Evolutionary conservation across 1,284 basidiomycete species (phyloP), one percentile per base, ranked within the genome.

Genomic region (Puccinia brachypodii): DNA sequence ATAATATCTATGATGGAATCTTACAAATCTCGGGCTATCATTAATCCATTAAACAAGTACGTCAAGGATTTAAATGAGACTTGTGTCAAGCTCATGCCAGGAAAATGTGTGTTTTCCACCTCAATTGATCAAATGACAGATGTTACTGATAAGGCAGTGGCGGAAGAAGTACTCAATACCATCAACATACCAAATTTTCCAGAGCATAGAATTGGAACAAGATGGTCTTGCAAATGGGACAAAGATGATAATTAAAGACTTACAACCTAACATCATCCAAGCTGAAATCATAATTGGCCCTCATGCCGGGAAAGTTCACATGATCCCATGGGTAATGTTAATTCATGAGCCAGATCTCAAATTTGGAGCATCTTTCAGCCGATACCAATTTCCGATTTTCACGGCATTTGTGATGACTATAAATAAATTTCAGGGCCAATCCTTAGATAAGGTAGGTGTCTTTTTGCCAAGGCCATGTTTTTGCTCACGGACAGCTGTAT

Each of bases 401-500:
- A 28, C 16, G 9, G 60, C 60, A 7, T 62, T 62, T 62, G 60
- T 25, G 4, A 31, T 62, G 60, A 62, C 60, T 9, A 62, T 62
- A 19, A 62, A 62, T 25, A 62, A 62, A 19, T 31, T 9, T 36
- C 60, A 62, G 25, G 60, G 25, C 4, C 60, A 62, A 62, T 28
- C 28, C 3, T 31, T 62, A 11, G 13, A 19, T 62, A 28, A 4
- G 2, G 33, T 62, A 11, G 60, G 60, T 11, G 25, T 62, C 31
- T 62, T 62, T 62, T 31, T 62, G 60, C 60, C 60, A n/a, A 9
- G 25, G 8, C 56, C 56, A 22, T 22, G 19, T 74, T 28, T 58
- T 58, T 58, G 56, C 56, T 58, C 60, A 62, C 25, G 60, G 60
- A 25, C 60, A 62, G 19, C 25, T 62, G 19, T 62, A 62, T 62